Conservation (phyloP, 2,329 filamentous ascomycete genomes). For the Raffaelea deltoideospora region DNA sequence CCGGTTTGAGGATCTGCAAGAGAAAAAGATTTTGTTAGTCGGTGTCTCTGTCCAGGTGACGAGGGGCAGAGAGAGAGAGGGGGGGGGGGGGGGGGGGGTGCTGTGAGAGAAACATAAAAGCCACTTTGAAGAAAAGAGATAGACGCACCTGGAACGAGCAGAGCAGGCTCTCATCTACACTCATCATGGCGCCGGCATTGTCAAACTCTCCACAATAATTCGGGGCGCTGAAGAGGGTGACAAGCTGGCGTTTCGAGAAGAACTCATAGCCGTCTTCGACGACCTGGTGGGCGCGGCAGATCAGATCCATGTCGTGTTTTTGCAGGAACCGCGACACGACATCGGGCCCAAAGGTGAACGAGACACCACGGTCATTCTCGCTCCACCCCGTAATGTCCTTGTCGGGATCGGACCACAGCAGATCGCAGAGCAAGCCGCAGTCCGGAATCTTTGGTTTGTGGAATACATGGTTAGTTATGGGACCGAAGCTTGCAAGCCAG, state of each 20-base stretch:
- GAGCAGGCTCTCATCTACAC: conserved; percentile 92
- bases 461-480: background rate
- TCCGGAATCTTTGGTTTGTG: conserved; percentile 92
- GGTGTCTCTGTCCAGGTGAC: too few species aligned
- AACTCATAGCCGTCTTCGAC: conserved; percentile 99
- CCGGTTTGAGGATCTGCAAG: conserved; percentile 84
- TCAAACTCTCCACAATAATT: conserved; percentile 99
- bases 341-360: conserved; percentile 95
- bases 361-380: conserved; percentile 96
- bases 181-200: conserved; percentile 99
- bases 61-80: too few species aligned
- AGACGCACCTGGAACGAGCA: conserved; percentile 87
- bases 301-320: conserved; percentile 99
- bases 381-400: conserved; percentile 99
- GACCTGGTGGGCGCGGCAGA: conserved; percentile 96
- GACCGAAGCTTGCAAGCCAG: background rate
- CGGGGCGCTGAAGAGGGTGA: conserved; percentile 93
- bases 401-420: conserved; percentile 96
- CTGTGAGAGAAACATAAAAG: conserved; percentile 9
- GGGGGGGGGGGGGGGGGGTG: too few species aligned
- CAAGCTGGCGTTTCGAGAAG: conserved; percentile 95
- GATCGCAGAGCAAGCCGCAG: conserved; percentile 91
- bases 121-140: background rate
- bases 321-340: conserved; percentile 95
- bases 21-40: conserved; percentile 1